phyloP scores from a whole-genome alignment of 768 basidiomycete genomes.

The Pleurotus ostreatus region DNA sequence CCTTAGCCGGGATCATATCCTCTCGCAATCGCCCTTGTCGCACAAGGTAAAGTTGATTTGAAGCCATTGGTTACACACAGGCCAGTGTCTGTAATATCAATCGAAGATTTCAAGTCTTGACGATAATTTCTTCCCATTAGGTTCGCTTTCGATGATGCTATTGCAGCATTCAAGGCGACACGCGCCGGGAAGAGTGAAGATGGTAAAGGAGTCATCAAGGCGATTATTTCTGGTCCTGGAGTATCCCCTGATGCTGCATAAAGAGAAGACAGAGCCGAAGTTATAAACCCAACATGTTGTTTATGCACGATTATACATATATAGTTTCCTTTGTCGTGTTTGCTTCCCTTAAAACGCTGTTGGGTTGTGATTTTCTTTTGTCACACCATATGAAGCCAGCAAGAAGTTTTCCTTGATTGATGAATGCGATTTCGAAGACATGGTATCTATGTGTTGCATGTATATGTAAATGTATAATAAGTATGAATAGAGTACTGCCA shows the following conservation, averaged over 20 bases:
- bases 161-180: conserved; percentile 79
- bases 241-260: conserved; percentile 35
- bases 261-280: not conserved
- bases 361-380: too few species aligned
- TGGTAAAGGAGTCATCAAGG: conserved; percentile 87
- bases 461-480: not conserved
- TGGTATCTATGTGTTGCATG: not conserved
- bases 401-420: not conserved
- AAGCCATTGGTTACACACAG: conserved; percentile 88
- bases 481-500: conserved; percentile 6
- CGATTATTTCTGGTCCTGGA: conserved; percentile 81
- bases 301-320: conserved; percentile 7
- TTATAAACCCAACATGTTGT: too few species aligned
- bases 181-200: conserved; percentile 77
- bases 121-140: conserved; percentile 27
- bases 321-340: not conserved
- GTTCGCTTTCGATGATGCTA: conserved; percentile 73
- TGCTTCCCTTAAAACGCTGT: too few species aligned
- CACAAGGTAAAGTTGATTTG: conserved; percentile 79
- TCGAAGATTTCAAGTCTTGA: not conserved
- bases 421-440: not conserved
- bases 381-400: too few species aligned
- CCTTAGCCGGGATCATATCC: conserved; percentile 78
- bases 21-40: conserved; percentile 79
- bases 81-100: conserved; percentile 28